A percentile compares a stretch with the other conserved stretches of the same genome.
These are phyloP conservation scores for Puccinia sorghi DNA, from an alignment of 1,284 basidiomycete genomes.

Conservation along the genomic window DNA sequence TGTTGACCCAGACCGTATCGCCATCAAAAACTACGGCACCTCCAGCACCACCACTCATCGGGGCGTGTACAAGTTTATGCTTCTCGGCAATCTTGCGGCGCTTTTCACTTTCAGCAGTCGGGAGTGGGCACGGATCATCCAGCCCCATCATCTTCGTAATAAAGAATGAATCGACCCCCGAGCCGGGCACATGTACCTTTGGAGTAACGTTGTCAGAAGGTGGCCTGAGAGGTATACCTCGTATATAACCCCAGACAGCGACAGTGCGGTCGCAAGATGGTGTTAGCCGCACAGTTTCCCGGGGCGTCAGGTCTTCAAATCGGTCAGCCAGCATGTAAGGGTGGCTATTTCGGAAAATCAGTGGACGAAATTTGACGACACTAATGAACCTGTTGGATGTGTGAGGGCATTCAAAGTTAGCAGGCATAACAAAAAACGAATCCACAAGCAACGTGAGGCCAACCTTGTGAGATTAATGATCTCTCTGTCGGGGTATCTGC, in stretches of 20 bases:
- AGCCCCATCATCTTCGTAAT: slow-evolving; percentile 74
- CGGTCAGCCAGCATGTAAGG: slow-evolving; percentile 96
- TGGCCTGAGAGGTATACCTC: slow-evolving; percentile 76
- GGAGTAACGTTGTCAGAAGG: slow-evolving; percentile 67
- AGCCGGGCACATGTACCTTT: slow-evolving; percentile 87
- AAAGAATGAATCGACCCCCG: slow-evolving; percentile 67
- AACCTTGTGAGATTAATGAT: slow-evolving; percentile 85
- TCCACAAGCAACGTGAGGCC: not conserved
- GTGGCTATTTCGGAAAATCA: slow-evolving; percentile 92
- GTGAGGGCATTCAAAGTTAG: not conserved
- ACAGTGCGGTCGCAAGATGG: slow-evolving; percentile 88
- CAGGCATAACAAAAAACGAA: not conserved
- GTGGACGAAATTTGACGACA: slow-evolving; percentile 97
- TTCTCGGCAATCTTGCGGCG: slow-evolving; percentile 90
- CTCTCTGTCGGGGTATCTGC: slow-evolving; percentile 95
- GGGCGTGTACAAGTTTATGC: slow-evolving; percentile 91
- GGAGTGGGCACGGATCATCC: slow-evolving; percentile 90
- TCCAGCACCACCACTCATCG: slow-evolving; percentile 84
- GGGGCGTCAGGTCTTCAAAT: slow-evolving; percentile 88
- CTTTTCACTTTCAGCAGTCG: slow-evolving; percentile 88
- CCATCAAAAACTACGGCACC: slow-evolving; percentile 92
- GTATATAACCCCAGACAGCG: slow-evolving; percentile 91
- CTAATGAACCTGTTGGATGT: slow-evolving; percentile 71
- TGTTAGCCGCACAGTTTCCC: slow-evolving; percentile 76
- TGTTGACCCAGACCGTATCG: slow-evolving; percentile 97